Base-by-base conservation (phyloP, 305 asterid species). In the Plantago rigida region DNA sequence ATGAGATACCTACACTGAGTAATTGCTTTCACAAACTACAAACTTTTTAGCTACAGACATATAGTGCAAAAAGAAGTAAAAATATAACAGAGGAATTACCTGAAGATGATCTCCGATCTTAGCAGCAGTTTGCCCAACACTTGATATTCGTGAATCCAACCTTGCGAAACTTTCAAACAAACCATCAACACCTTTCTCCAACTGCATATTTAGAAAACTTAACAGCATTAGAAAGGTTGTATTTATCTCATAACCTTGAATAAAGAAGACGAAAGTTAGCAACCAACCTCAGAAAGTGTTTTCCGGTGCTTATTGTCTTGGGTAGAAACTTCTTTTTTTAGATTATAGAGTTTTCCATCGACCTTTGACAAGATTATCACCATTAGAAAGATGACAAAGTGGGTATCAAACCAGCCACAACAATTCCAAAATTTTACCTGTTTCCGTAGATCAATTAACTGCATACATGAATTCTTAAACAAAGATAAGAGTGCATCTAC, bases 121-220 rank as follows among this genome's bases (percentile, higher is more conserved):
- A 54, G 99, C 97, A 65, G 99, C 97, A 63, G 99, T 92, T 81
- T 92, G 99, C 29, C 99, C 99, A 71, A 92, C 97, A 74, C 96
- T 89, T 42, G 97, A 92, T 77, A 89, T 92, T 36, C 99, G 99
- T 36, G 94, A 80, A 82, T 92, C 99, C 76, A 92, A 73, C 79
- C 97, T 79, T 46, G 97, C 89, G 53, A 92, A 92, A 80, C 97
- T 92, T 68, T 71, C 84, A 78, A 89, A 89, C 79, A 92, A 82
- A 77, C 95, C 96, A 71, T 92, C 99, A 62, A 89, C 99, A 62
- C 99, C 97, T 82, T 87, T 84, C 71, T 89, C 99, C 73, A 92
- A 82, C 97, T 84, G 86, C 76, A 75, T 54, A 71, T 56, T 26
- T 49, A 65, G 57, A 67, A 60, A 64, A 24, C 1, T 64, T 36